Conservation (phyloP, 2,329 filamentous ascomycete species). For the Daldinia sp. region DNA sequence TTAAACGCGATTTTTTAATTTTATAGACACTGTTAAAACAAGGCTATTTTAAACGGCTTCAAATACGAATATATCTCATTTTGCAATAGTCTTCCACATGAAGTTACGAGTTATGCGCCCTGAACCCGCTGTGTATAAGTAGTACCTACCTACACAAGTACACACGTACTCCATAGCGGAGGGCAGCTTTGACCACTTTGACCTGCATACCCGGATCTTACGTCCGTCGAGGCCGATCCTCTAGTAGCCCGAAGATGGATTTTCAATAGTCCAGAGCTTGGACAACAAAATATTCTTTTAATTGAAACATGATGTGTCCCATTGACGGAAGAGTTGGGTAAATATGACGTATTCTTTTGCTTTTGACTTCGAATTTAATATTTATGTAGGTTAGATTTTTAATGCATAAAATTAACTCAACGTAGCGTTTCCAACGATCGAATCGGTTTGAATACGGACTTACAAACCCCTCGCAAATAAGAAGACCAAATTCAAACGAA, state of each 20-base stretch:
- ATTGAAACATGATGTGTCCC: background rate
- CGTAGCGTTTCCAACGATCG: background rate
- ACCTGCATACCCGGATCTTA: background rate
- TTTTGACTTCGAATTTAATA: background rate
- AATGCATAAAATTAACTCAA: background rate
- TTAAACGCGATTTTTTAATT: background rate
- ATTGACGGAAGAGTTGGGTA: background rate
- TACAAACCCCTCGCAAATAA: background rate
- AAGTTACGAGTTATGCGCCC: no score
- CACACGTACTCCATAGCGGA: no score
- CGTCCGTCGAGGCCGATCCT: slow-evolving; percentile 11
- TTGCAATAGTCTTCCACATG: no score
- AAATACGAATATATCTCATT: no score
- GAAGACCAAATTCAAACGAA: background rate
- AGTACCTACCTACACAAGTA: background rate
- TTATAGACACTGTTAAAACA: background rate
- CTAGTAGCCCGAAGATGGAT: background rate
- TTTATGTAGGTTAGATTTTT: background rate
- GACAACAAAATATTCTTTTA: background rate
- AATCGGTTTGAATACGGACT: background rate
- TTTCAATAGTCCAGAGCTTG: background rate
- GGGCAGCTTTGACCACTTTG: background rate
- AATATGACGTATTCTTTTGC: background rate
- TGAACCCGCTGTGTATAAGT: no score
- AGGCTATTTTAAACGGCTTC: background rate